Evolutionary conservation across 2,329 filamentous ascomycete species (phyloP), one percentile per base, ranked within the genome.

Genomic region (Zymoseptoria brevis): DNA sequence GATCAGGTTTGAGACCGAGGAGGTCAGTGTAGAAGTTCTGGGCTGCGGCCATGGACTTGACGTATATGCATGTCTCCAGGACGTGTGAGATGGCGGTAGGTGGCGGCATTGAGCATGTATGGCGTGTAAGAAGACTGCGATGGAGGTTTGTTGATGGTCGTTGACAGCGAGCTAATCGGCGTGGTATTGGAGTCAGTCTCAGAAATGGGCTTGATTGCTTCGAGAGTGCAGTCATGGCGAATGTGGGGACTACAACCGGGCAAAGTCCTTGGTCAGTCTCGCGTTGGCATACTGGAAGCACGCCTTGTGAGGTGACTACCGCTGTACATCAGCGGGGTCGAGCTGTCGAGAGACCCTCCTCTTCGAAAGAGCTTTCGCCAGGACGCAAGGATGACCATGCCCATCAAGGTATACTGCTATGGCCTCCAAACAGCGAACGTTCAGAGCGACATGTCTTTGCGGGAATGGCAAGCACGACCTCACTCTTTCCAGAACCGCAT

Each of bases 381-480:
- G 16, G 16, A 41, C 11, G 35, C 35, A 45, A 45, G 35, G 35
- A 45, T 41, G 16, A 41, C 35, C 35, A 41, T 41, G 35, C 35
- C 35, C 35, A 45, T 45, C 13, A 45, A 45, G 35, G 35, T 45
- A n/a, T 45, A n/a, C 35, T n/a, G 35, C 13, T n/a, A 45, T 45
- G 35, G 35, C 35, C 35, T 16, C 35, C 13, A 45, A 16, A 45
- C 35, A 45, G 35, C 19, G 51, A 35, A 54, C 56, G 1, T 13
- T 57, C 50, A 66, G 62, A 53, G 64, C 61, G 16, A 61, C 53
- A 26, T 78, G 76, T 68, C 70, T 70, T 21, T 77, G 75, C 66
- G 66, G 64, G 49, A 35, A 57, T 26, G 72, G 74, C 45, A 66
- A 50, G 4, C 67, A 73, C 54, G 64, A 68, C 1, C 66, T 77